These are phyloP conservation scores for Lenzites betulinus DNA, from an alignment of 768 basidiomycete species.

Conservation along the genomic window DNA sequence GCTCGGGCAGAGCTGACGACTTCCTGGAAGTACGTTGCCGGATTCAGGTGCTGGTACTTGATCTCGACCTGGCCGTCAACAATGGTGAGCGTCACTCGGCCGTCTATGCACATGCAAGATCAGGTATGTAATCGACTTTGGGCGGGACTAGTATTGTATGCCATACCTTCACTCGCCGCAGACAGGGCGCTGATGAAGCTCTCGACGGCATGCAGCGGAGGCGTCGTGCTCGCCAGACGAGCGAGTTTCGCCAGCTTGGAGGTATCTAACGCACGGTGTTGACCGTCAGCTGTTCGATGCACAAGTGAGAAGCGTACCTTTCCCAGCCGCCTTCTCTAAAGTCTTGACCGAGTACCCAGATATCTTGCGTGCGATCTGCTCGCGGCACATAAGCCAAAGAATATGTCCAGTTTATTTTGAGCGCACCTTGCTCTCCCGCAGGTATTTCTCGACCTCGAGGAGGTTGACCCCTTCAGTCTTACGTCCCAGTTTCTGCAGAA, in stretches of 20 bases:
- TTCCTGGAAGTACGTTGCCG: conserved; percentile 83
- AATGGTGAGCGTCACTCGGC: conserved; percentile 60
- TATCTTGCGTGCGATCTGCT: conserved; percentile 73
- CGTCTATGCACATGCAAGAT: conserved; percentile 51
- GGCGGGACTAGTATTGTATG: no score
- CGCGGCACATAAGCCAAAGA: no score
- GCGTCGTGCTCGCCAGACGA: conserved; percentile 45
- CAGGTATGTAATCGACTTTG: no score
- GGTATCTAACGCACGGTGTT: conserved; percentile 20
- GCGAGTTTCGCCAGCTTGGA: conserved; percentile 29
- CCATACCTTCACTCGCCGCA: conserved; percentile 69
- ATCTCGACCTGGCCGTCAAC: conserved; percentile 56
- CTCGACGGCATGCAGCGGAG: conserved; percentile 81
- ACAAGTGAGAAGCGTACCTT: conserved; percentile 19
- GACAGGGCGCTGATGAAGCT: conserved; percentile 78
- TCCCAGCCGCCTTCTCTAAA: conserved; percentile 29
- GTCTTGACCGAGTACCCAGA: conserved; percentile 69
- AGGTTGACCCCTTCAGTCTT: conserved; percentile 79
- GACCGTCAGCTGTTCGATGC: no score
- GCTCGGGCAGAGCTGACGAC: conserved; percentile 78
- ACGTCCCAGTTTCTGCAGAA: conserved; percentile 66
- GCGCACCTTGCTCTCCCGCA: conserved; percentile 84
- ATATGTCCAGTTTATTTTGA: no score
- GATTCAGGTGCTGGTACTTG: conserved; percentile 92
- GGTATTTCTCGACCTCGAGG: conserved; percentile 78